Percentiles rank a stretch among this genome's conserved stretches.
Evolutionary conservation across 352 stramenopile genomes (phyloP).

Genomic region (Nothophytophthora sp.): DNA sequence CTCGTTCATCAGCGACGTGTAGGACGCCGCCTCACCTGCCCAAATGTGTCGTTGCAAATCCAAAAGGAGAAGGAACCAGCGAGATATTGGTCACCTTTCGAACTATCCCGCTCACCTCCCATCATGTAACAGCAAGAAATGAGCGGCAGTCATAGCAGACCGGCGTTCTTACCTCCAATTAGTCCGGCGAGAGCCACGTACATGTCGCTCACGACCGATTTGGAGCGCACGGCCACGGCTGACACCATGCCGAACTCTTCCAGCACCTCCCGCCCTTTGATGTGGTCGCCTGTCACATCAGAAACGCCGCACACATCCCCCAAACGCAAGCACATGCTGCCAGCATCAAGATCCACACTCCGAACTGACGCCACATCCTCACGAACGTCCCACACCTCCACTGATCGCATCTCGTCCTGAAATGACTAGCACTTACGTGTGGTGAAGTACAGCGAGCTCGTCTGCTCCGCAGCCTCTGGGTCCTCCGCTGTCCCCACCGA

Average conservation of each 20-base stretch:
- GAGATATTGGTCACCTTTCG: no score
- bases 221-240: constrained; percentile 75
- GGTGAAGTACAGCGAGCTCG: constrained; percentile 60
- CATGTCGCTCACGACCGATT: constrained; percentile 84
- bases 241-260: constrained; percentile 81
- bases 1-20: constrained; percentile 86
- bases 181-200: constrained; percentile 72
- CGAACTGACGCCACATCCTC: no score
- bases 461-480: background rate
- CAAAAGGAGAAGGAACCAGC: no score
- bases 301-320: no score
- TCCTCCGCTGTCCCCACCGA: background rate
- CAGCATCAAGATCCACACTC: no score
- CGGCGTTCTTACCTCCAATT: constrained; percentile 41
- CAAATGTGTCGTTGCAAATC: background rate
- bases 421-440: no score
- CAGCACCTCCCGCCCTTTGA: constrained; percentile 66
- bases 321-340: background rate
- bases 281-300: constrained; percentile 48
- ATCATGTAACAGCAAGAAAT: background rate
- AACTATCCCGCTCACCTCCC: no score
- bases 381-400: no score
- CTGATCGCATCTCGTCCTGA: no score
- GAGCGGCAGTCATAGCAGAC: background rate
- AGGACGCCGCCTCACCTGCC: constrained; percentile 64